These are phyloP conservation scores for Rhizopus microsporus DNA, from an alignment of 371 early-diverging fungal species.

Conservation along the genomic window DNA sequence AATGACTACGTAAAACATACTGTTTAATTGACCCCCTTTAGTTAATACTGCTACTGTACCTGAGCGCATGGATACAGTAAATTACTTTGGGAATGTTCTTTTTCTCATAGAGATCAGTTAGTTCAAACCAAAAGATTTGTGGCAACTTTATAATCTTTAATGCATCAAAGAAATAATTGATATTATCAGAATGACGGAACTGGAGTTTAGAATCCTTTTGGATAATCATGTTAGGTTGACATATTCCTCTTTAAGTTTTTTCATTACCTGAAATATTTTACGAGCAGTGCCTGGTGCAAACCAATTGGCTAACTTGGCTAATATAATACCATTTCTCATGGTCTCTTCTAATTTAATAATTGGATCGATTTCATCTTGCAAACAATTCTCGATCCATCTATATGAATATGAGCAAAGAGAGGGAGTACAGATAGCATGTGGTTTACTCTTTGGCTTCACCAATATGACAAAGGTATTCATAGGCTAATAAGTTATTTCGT, in stretches of 20 bases:
- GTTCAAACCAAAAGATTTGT: slow-evolving; percentile 94
- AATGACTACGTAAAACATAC: slow-evolving; percentile 61
- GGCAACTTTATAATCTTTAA: slow-evolving; percentile 85
- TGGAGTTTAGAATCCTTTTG: slow-evolving; percentile 80
- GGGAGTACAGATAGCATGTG: not conserved
- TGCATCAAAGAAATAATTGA: slow-evolving; percentile 91
- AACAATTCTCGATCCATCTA: slow-evolving; percentile 96
- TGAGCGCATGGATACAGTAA: slow-evolving; percentile 99
- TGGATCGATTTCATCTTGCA: slow-evolving; percentile 77
- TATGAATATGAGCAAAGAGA: not conserved
- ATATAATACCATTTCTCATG: slow-evolving; percentile 90
- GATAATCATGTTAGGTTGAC: not conserved
- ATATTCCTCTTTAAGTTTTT: not conserved
- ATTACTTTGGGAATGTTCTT: slow-evolving; percentile 99
- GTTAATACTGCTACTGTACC: slow-evolving; percentile 48
- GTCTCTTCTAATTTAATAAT: slow-evolving; percentile 87
- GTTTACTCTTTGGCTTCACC: slow-evolving; percentile 98
- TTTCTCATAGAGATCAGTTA: slow-evolving; percentile 98
- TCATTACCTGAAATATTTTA: slow-evolving; percentile 81
- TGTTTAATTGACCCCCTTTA: not conserved
- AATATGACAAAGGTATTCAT: slow-evolving; percentile 99
- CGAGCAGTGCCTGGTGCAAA: slow-evolving; percentile 85
- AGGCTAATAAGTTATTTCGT: slow-evolving; percentile 90
- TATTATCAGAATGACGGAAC: slow-evolving; percentile 98
- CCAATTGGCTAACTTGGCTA: slow-evolving; percentile 89